Evolutionary conservation across 192 early-diverging fungal species (phyloP), one percentile per base, ranked within the genome.

Genomic region (Lobosporangium transversale): DNA sequence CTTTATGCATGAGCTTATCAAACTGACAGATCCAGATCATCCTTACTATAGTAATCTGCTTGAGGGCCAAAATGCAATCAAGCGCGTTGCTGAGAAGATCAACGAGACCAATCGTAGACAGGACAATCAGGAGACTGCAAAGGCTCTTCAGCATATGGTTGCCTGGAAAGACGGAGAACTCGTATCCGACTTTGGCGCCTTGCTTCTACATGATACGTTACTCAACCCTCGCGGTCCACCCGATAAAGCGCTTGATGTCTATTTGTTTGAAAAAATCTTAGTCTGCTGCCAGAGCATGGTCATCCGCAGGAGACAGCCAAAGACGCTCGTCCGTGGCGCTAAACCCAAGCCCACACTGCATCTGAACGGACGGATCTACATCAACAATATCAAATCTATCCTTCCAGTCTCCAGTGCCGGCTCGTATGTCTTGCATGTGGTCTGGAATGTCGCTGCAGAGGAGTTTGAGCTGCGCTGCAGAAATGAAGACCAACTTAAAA

Each of bases 121-220:
- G 63, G 96, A 95, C 58, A 99, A 99, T 76, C 80, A 86, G 37
- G 78, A 83, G 8, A 86, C 91, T 6, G 93, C 94, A 56, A 62
- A 85, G 44, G 93, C 94, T 30, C 80, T 99, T 24, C 86, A 91
- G 74, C 83, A 87, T 33, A 88, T 89, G 20, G 90, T 99, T 36
- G 94, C 95, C 55, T 94, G 98, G 75, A 95, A 94, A 93, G 94
- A 97, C 86, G 92, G 92, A 45, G 85, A 94, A 53, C 78, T 88
- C 36, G 86, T 91, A 30, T 66, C 84, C 0, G 87, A 87, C 20
- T 95, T 94, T 82, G 95, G 95, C 20, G 76, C 87, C 12, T 81
- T 99, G 26, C 84, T 93, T 43, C 85, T 99, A 26, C 87, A 91
- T 51, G 98, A 98, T 68, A 89, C 89, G 32, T 91, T 99, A 66